Percentiles rank a stretch among this genome's conserved stretches.
phyloP scores from a whole-genome alignment of 1,139 yeast species.

The Protomyces pachydermus region DNA sequence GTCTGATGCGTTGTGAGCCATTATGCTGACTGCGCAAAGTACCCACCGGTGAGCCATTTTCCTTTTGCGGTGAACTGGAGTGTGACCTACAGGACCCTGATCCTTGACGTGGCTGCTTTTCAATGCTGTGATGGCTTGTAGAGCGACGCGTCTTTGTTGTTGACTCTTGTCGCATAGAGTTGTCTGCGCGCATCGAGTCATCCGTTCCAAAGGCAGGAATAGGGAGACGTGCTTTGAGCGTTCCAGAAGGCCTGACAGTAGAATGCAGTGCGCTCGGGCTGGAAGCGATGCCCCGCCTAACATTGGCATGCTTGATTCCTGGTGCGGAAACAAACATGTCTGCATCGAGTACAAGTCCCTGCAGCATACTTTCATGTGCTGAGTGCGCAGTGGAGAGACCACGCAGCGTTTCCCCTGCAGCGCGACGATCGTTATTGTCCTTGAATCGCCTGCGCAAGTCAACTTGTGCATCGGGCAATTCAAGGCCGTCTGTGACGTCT shows the following conservation, averaged over 20 bases:
- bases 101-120: neutral
- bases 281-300: neutral
- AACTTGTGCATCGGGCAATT: constrained; percentile 31
- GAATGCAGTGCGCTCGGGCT: neutral
- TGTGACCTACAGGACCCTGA: neutral
- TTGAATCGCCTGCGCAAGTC: constrained; percentile 27
- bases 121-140: neutral
- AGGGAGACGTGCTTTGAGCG: neutral
- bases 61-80: neutral
- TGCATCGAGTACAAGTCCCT: constrained; percentile 32
- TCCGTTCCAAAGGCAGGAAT: neutral
- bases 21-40: neutral
- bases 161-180: neutral
- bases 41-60: neutral
- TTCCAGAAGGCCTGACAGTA: neutral
- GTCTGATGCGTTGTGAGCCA: neutral
- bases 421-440: constrained; percentile 10
- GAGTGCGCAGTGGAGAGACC: neutral
- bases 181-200: neutral
- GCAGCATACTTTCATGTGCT: constrained; percentile 31
- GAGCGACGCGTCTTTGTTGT: neutral
- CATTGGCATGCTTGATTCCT: neutral
- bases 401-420: constrained; percentile 5
- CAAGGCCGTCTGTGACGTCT: constrained; percentile 31
- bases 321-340: neutral